Evolutionary conservation across 2,329 filamentous ascomycete species (phyloP).

Genomic region (Pseudogymnoascus sp.): DNA sequence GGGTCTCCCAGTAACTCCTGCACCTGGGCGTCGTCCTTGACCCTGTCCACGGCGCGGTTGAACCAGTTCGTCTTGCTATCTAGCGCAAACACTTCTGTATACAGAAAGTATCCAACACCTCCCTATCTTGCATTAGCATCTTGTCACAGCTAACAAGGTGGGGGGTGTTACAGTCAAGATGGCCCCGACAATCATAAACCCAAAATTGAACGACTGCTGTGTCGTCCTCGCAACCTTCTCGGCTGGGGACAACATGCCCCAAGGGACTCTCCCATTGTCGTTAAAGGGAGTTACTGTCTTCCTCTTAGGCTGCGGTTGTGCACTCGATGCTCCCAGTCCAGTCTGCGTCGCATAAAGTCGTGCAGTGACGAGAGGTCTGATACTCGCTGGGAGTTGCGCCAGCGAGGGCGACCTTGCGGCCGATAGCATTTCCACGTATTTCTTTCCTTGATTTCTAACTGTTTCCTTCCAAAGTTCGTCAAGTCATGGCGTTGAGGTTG

Average conservation of each 20-base stretch:
- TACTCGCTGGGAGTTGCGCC: conserved; percentile 31
- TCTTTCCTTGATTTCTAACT: not conserved
- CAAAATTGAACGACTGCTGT: conserved; percentile 84
- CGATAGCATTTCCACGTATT: conserved; percentile 19
- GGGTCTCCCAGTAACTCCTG: conserved; percentile 64
- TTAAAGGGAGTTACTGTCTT: conserved; percentile 73
- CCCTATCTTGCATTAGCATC: conserved; percentile 40
- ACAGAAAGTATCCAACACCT: conserved; percentile 70
- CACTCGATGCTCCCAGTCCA: conserved; percentile 30
- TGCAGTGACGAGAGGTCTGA: conserved; percentile 33
- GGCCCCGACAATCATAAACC: conserved; percentile 65
- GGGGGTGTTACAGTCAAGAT: conserved; percentile 55
- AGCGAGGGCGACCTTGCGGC: conserved; percentile 24
- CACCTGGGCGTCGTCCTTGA: conserved; percentile 65
- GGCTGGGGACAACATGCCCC: conserved; percentile 62
- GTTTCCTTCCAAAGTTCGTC: not conserved
- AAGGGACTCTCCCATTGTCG: conserved; percentile 74
- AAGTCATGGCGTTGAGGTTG: conserved; percentile 5
- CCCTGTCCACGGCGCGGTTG: conserved; percentile 72
- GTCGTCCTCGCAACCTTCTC: conserved; percentile 81
- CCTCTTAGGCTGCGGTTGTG: conserved; percentile 38
- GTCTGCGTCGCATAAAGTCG: conserved; percentile 52
- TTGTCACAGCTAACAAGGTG: not conserved
- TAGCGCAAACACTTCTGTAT: conserved; percentile 71
- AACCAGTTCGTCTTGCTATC: conserved; percentile 83